A percentile compares a stretch with the other conserved stretches of the same genome.
Evolutionary conservation across 139 green algal genomes (phyloP).

Genomic region (Chlamydomonas sp.): DNA sequence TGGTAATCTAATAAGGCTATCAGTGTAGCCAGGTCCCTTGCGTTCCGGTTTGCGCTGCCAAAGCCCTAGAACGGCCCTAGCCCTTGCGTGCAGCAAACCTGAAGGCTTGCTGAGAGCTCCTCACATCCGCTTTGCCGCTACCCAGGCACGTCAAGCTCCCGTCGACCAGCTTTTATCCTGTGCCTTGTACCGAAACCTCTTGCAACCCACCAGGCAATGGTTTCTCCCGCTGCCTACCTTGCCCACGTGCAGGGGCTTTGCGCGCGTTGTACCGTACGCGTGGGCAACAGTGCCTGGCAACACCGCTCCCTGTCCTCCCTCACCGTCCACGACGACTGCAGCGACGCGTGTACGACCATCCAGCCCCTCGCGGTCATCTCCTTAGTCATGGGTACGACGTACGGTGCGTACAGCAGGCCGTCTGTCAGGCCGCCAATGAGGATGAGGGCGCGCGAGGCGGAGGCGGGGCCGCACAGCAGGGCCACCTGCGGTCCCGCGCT

Average conservation of each 20-base stretch:
- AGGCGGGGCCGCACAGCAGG: not conserved
- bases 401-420: conserved; percentile 70
- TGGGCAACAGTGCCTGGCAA: too few species aligned
- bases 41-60: not conserved
- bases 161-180: too few species aligned
- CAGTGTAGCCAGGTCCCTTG: not conserved
- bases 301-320: not conserved
- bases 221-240: not conserved
- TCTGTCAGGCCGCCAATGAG: conserved; percentile 26
- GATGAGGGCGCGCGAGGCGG: not conserved
- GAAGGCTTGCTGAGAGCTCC: too few species aligned
- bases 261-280: not conserved
- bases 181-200: too few species aligned
- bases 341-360: conserved; percentile 65
- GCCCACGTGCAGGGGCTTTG: not conserved
- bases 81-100: too few species aligned
- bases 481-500: conserved; percentile 14
- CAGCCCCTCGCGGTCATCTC: conserved; percentile 44
- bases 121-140: too few species aligned
- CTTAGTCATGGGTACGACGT: conserved; percentile 47
- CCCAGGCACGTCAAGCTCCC: too few species aligned
- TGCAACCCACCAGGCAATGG: too few species aligned
- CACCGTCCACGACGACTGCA: conserved; percentile 66
- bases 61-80: too few species aligned
- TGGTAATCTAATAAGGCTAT: too few species aligned